Evolutionary conservation across 495 filamentous ascomycete genomes (phyloP).

Genomic region (Apiosordaria backusii): DNA sequence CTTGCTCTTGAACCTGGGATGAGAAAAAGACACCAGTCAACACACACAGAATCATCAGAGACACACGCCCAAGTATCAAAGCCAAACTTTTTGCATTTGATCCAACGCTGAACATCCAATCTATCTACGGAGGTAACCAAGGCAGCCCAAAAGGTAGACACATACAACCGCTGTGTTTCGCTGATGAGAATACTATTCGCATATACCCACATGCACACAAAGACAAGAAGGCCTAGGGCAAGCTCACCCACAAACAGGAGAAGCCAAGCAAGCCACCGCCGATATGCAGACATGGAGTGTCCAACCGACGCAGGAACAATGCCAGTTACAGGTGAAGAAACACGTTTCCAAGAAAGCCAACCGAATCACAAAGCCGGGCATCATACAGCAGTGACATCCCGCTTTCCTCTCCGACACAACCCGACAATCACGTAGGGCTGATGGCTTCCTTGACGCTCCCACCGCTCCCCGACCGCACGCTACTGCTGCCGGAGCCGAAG

Average conservation of each 20-base stretch:
- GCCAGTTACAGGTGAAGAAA: neutral
- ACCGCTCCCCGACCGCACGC: slow-evolving; percentile 37
- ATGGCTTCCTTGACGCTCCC: slow-evolving; percentile 28
- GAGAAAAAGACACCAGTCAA: neutral
- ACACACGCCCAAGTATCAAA: neutral
- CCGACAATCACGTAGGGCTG: slow-evolving; percentile 27
- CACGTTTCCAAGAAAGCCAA: neutral
- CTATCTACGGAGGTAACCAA: slow-evolving; percentile 5
- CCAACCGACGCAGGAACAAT: neutral
- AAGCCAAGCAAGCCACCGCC: neutral
- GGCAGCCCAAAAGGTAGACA: neutral
- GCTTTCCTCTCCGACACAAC: neutral
- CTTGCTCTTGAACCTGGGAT: neutral
- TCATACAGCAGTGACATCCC: neutral
- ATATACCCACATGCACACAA: neutral
- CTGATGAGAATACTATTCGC: neutral
- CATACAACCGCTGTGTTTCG: neutral
- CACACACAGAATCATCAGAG: neutral
- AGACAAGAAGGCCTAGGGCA: neutral
- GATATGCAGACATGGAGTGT: neutral
- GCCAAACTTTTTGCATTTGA: slow-evolving; percentile 21
- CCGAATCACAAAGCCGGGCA: neutral
- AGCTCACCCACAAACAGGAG: neutral
- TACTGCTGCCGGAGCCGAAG: slow-evolving; percentile 32
- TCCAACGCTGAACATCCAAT: slow-evolving; percentile 19